phyloP scores from a whole-genome alignment of 352 stramenopile species.

The Salisapilia sapeloensis region DNA sequence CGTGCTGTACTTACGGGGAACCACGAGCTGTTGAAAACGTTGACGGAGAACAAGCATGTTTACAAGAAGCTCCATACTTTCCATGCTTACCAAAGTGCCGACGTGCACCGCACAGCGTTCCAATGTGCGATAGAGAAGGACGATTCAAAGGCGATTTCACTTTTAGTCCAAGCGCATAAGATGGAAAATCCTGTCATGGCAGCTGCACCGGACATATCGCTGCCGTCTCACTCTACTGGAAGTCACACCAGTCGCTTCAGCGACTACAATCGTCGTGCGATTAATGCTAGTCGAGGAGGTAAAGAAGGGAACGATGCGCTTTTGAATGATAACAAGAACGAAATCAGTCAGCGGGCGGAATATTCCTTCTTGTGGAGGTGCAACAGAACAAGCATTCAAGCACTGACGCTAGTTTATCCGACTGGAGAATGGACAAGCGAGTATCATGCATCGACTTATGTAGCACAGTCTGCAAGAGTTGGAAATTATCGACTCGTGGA shows the following conservation, averaged over 20 bases:
- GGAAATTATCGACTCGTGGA: slow-evolving; percentile 25
- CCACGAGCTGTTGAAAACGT: slow-evolving; percentile 44
- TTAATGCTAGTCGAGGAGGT: slow-evolving; percentile 64
- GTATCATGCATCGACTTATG: no score
- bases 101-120: slow-evolving; percentile 24
- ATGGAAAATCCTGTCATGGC: slow-evolving; percentile 23
- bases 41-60: slow-evolving; percentile 24
- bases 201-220: slow-evolving; percentile 20
- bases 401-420: slow-evolving; percentile 50
- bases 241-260: slow-evolving; percentile 63
- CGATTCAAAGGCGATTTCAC: slow-evolving; percentile 20
- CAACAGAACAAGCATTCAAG: slow-evolving; percentile 25
- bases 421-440: slow-evolving; percentile 31
- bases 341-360: slow-evolving; percentile 2
- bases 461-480: slow-evolving; percentile 13
- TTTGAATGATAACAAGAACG: slow-evolving; percentile 14
- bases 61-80: slow-evolving; percentile 37
- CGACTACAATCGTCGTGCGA: slow-evolving; percentile 65
- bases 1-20: slow-evolving; percentile 53
- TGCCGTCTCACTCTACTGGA: slow-evolving; percentile 57
- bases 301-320: slow-evolving; percentile 69
- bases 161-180: slow-evolving; percentile 27
- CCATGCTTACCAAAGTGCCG: slow-evolving; percentile 16
- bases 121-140: slow-evolving; percentile 47
- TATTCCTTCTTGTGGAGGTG: slow-evolving; percentile 19